Conservation (phyloP, 257 asterid species). For the Scutellaria galericulata region DNA sequence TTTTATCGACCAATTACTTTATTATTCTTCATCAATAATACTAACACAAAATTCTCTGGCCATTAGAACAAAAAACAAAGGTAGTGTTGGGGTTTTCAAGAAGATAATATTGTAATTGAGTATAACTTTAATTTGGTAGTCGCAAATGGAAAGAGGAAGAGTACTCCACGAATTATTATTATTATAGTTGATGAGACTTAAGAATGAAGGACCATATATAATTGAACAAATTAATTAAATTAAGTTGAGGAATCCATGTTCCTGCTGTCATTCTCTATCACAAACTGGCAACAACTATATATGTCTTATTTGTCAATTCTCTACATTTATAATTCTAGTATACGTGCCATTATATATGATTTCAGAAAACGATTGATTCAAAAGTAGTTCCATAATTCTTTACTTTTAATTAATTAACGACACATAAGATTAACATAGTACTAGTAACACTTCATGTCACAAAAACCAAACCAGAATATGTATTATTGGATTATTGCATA, state of each 20-base stretch:
- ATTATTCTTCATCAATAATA: neutral
- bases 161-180: slow-evolving; percentile 7
- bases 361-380: no score
- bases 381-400: no score
- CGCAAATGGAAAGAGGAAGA: slow-evolving; percentile 6
- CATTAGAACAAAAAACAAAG: neutral
- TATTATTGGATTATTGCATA: no score
- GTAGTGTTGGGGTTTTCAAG: neutral
- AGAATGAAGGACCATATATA: slow-evolving; percentile 34
- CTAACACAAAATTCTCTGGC: neutral
- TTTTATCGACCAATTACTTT: neutral
- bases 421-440: no score
- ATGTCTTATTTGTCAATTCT: slow-evolving; percentile 26
- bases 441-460: no score
- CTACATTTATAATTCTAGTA: no score
- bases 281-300: slow-evolving; percentile 50
- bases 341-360: no score
- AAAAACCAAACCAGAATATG: no score
- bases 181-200: slow-evolving; percentile 12
- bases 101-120: neutral
- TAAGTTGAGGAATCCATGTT: slow-evolving; percentile 39
- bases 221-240: neutral
- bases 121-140: slow-evolving; percentile 10
- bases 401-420: no score
- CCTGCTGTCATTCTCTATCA: slow-evolving; percentile 28